Conservation (phyloP, 164 flowering plant species). For the Magnolia officinalis region DNA sequence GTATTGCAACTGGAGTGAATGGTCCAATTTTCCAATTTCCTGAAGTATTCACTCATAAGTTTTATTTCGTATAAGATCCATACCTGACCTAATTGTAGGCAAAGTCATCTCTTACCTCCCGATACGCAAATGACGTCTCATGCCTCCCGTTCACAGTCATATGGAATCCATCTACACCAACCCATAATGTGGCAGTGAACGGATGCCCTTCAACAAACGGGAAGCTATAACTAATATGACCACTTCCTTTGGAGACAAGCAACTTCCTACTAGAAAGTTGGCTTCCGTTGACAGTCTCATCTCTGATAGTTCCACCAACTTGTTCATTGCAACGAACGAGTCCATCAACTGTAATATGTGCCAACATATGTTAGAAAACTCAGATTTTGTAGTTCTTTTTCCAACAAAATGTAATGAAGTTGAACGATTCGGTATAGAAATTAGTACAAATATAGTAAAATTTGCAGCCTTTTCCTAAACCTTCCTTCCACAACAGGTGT, state of each 20-base stretch:
- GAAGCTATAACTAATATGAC: slow-evolving; percentile 46
- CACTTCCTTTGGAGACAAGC: slow-evolving; percentile 32
- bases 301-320: slow-evolving; percentile 35
- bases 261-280: slow-evolving; percentile 20
- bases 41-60: background rate
- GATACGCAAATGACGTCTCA: slow-evolving; percentile 80
- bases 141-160: slow-evolving; percentile 93
- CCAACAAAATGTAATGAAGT: background rate
- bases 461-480: background rate
- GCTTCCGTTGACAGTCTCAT: slow-evolving; percentile 38
- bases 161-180: slow-evolving; percentile 88
- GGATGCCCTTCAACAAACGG: slow-evolving; percentile 72
- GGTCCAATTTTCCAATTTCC: background rate
- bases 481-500: background rate
- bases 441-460: background rate
- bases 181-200: slow-evolving; percentile 82
- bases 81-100: slow-evolving; percentile 2
- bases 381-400: background rate
- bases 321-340: slow-evolving; percentile 67
- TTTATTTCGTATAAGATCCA: background rate
- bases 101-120: slow-evolving; percentile 56
- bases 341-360: slow-evolving; percentile 65
- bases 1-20: background rate
- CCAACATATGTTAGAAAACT: slow-evolving; percentile 13
- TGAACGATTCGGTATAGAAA: background rate